Evolutionary conservation across 176 grass and related monocot species (phyloP).

Genomic region (Hordeum vulgare): DNA sequence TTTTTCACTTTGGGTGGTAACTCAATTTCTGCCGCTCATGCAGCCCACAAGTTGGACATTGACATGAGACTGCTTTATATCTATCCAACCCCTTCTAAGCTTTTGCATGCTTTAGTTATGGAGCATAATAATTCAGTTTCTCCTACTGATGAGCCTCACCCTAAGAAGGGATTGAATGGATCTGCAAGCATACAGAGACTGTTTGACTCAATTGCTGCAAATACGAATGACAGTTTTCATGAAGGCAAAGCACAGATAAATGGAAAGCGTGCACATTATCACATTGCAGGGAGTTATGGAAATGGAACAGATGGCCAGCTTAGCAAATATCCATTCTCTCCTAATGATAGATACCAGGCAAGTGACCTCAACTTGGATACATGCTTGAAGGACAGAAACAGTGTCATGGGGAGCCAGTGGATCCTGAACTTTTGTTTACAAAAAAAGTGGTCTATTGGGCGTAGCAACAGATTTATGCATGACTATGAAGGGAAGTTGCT

Average conservation of each 20-base stretch:
- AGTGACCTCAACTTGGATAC: neutral
- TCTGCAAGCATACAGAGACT: neutral
- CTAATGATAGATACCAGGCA: neutral
- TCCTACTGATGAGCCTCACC: conserved; percentile 5
- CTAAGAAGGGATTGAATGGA: conserved; percentile 26
- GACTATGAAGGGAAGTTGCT: conserved; percentile 23
- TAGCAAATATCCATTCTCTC: conserved; percentile 7
- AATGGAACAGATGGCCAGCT: neutral
- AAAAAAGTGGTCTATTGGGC: conserved; percentile 52
- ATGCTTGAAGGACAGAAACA: conserved; percentile 26
- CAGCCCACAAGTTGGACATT: conserved; percentile 64
- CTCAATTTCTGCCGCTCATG: conserved; percentile 80
- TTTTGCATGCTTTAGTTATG: conserved; percentile 46
- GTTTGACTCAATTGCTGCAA: neutral
- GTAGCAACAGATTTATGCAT: conserved; percentile 55
- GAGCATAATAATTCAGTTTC: neutral
- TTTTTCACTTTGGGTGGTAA: conserved; percentile 75
- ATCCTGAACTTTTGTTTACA: conserved; percentile 33
- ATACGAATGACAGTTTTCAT: neutral
- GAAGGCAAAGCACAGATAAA: neutral
- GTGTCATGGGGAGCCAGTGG: conserved; percentile 26
- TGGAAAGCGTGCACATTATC: conserved; percentile 14
- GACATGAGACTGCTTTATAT: conserved; percentile 82
- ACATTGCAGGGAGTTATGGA: conserved; percentile 1
- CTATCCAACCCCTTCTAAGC: conserved; percentile 53